Percentiles rank a stretch among this genome's conserved stretches.
Conservation (phyloP, 805 yeast species). For the Hanseniaspora vineae region DNA sequence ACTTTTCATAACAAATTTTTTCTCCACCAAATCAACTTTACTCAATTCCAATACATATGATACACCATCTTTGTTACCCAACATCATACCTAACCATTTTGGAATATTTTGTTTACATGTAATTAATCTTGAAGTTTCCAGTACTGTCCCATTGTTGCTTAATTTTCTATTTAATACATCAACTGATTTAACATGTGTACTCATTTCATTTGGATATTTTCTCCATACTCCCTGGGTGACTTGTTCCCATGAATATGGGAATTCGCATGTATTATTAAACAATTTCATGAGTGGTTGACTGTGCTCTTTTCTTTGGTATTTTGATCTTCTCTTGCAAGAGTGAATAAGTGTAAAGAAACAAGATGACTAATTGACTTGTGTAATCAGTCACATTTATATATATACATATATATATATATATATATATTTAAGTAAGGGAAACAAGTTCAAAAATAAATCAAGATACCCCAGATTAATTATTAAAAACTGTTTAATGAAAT, state of each 20-base stretch:
- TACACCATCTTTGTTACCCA: slow-evolving; percentile 52
- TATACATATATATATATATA: no score
- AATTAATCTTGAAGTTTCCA: slow-evolving; percentile 76
- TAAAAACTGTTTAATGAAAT: no score
- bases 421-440: no score
- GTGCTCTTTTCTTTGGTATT: not conserved
- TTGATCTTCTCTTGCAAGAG: no score
- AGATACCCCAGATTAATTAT: no score
- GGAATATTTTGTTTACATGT: slow-evolving; percentile 86
- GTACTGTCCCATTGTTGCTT: slow-evolving; percentile 35
- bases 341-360: no score
- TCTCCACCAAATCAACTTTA: slow-evolving; percentile 55
- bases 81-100: slow-evolving; percentile 55
- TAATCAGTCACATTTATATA: no score
- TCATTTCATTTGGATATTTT: slow-evolving; percentile 88
- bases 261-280: slow-evolving; percentile 55
- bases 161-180: slow-evolving; percentile 72
- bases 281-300: slow-evolving; percentile 46
- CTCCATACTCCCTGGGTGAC: slow-evolving; percentile 95
- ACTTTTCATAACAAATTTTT: slow-evolving; percentile 68
- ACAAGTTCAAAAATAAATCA: no score
- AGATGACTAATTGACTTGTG: no score
- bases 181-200: slow-evolving; percentile 88
- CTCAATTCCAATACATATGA: slow-evolving; percentile 85
- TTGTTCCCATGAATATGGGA: slow-evolving; percentile 83